Evolutionary conservation across 2,329 filamentous ascomycete species (phyloP), one percentile per base, ranked within the genome.

Genomic region (Fusarium bactridioides): DNA sequence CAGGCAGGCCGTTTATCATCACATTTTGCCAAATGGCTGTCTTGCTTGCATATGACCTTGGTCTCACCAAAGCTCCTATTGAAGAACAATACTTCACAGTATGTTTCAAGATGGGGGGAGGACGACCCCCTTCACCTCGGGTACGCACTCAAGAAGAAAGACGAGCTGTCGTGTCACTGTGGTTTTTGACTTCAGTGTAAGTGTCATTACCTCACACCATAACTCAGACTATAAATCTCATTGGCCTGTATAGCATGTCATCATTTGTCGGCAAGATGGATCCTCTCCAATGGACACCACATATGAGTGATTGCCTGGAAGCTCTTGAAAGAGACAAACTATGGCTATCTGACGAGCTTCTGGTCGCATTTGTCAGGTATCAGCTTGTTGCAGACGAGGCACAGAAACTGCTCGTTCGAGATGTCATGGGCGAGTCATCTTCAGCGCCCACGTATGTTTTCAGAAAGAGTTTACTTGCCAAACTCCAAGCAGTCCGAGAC

Each of bases 301-400:
- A 89, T 57, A 85, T 91, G 82, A 88, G 90, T 35, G 88, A 90
- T 40, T 88, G 85, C 40, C 79, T 91, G 2, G 78, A 82, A 9
- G 70, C 83, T 4, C 79, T 92, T 1, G 79, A 82, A 9, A 79
- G 83, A 21, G 79, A 83, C 4, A 82, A 82, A 12, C 86, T 90
- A 61, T 82, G 81, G 29, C 80, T 83, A 1, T 83, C 83, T 4
- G 89, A 92, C 74, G 80, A 82, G 33, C 72, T 87, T 4, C 80
- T 91, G 2, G 77, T 74, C 7, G 58, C 79, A 2, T 73, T 82
- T 16, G 62, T 82, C 27, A 80, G 77, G 31, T 75, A 84, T 16
- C 83, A 85, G 63, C 79, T 82, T 16, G 74, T 86, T 15, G 72
- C 78, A 41, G 83, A 86, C n/a, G 81, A 82, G 57, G 80, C 80